These are phyloP conservation scores for Ceriops tagal DNA, from an alignment of 345 rosid genomes.

Conservation along the genomic window DNA sequence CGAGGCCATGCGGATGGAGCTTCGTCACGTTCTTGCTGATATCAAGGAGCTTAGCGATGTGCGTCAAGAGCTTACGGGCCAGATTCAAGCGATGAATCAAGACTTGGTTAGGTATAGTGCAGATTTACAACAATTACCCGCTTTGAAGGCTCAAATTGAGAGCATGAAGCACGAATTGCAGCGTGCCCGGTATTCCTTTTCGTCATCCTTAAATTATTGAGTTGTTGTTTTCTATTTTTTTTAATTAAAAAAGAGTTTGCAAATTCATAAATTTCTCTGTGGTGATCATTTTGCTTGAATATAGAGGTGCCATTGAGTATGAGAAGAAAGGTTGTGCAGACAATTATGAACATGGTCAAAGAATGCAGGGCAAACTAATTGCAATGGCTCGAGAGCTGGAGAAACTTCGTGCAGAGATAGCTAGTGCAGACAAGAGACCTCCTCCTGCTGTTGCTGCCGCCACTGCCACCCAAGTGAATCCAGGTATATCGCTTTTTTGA, in stretches of 20 bases:
- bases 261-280: background rate
- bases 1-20: conserved; percentile 60
- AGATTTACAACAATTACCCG: conserved; percentile 72
- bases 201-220: background rate
- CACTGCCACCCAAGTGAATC: conserved; percentile 37
- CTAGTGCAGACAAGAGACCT: conserved; percentile 77
- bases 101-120: conserved; percentile 65
- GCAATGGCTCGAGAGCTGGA: conserved; percentile 93
- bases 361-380: conserved; percentile 86
- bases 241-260: background rate
- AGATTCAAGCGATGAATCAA: conserved; percentile 65
- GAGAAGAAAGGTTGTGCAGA: conserved; percentile 98
- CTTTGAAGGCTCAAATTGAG: conserved; percentile 68
- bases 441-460: conserved; percentile 41
- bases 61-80: conserved; percentile 65
- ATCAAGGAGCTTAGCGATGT: conserved; percentile 63
- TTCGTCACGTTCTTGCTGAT: conserved; percentile 61
- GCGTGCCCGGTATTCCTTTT: conserved; percentile 61
- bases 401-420: conserved; percentile 92
- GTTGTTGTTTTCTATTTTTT: background rate
- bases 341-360: conserved; percentile 86
- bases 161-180: conserved; percentile 84
- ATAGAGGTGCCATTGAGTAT: conserved; percentile 79
- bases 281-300: conserved; percentile 12
- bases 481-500: conserved; percentile 13